A percentile compares a stretch with the other conserved stretches of the same genome.
phyloP scores from a whole-genome alignment of 176 grass and related monocot genomes.

The Oryza longistaminata region DNA sequence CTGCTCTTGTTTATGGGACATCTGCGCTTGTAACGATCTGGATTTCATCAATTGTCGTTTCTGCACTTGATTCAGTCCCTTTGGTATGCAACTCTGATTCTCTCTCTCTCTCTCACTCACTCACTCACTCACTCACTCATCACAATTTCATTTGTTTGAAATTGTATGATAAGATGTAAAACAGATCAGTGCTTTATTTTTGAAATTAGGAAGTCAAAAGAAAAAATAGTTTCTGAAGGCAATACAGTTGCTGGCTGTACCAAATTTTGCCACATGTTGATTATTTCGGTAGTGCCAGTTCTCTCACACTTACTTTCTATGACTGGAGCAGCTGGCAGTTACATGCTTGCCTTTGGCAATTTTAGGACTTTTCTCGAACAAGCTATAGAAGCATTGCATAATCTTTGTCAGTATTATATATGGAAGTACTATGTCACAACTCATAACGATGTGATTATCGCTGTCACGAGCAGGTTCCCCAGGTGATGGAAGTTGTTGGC shows the following conservation, averaged over 20 bases:
- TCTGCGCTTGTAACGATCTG: conserved; percentile 58
- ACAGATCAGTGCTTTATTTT: not conserved
- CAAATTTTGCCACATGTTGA: not conserved
- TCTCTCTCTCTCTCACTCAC: not conserved
- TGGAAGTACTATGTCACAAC: not conserved
- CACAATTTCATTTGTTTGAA: not conserved
- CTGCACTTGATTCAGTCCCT: conserved; percentile 73
- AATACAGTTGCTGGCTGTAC: not conserved
- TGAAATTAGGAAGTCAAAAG: not conserved
- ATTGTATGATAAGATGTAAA: not conserved
- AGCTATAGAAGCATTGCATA: not conserved
- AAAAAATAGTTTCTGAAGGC: not conserved
- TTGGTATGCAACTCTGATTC: conserved; percentile 47
- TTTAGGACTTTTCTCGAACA: not conserved
- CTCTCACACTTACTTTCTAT: not conserved
- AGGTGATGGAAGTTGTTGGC: conserved; percentile 88
- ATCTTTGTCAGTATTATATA: not conserved
- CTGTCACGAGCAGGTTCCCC: conserved; percentile 61
- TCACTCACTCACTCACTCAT: not conserved
- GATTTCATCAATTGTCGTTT: conserved; percentile 71
- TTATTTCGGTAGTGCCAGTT: not conserved
- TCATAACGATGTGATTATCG: not conserved
- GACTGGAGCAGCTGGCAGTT: not conserved
- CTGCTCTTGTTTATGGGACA: conserved; percentile 59
- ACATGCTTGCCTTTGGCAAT: not conserved